Percentiles rank a stretch among this genome's conserved stretches.
phyloP scores from a whole-genome alignment of 441 rosid species.

The Mallotus repandus region DNA sequence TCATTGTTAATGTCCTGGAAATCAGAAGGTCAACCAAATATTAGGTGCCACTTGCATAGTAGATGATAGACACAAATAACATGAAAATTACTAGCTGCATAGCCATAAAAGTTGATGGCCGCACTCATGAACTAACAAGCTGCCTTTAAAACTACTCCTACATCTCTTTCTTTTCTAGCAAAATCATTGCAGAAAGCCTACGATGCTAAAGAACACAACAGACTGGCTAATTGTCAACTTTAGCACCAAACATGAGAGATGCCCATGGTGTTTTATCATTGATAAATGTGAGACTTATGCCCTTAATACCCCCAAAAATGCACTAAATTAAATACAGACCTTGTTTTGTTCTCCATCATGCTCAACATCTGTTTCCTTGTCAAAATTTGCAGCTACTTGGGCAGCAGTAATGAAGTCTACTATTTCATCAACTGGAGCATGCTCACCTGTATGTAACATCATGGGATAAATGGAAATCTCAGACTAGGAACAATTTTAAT shows the following conservation, averaged over 20 bases:
- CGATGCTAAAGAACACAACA: neutral
- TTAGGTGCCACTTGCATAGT: neutral
- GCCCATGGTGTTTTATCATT: neutral
- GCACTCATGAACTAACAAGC: neutral
- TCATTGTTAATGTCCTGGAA: conserved; percentile 63
- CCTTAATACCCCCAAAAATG: neutral
- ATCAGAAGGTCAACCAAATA: conserved; percentile 24
- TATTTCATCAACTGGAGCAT: conserved; percentile 60
- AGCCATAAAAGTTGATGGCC: neutral
- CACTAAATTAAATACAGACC: conserved; percentile 26
- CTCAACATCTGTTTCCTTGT: conserved; percentile 41
- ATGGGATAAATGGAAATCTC: conserved; percentile 14
- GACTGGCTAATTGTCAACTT: neutral
- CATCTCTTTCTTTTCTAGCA: neutral
- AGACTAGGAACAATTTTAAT: neutral
- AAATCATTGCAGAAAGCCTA: neutral
- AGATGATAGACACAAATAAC: neutral
- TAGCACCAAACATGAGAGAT: neutral
- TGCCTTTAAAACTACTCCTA: neutral
- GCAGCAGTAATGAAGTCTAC: conserved; percentile 89
- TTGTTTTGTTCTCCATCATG: conserved; percentile 36
- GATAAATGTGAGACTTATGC: neutral
- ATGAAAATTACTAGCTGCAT: neutral
- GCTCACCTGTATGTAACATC: conserved; percentile 46
- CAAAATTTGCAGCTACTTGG: conserved; percentile 62